phyloP scores from a whole-genome alignment of 225 moss, liverwort and hornwort genomes.

The Rhytidiadelphus loreus region DNA sequence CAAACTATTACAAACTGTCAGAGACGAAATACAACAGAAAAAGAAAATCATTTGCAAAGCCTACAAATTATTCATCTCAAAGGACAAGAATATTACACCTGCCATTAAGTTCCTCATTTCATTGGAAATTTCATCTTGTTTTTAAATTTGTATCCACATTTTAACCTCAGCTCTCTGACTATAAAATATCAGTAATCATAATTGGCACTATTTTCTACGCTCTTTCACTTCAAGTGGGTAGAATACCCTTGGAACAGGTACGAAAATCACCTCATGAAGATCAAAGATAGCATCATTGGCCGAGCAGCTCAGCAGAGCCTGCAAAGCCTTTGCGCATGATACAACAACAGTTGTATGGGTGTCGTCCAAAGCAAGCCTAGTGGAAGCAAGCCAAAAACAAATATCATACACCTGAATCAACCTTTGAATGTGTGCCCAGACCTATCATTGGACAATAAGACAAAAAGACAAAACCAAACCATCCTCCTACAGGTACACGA shows the following conservation, averaged over 20 bases:
- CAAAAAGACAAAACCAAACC: not conserved
- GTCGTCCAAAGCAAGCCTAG: constrained; percentile 88
- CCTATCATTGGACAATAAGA: not conserved
- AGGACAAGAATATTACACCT: not conserved
- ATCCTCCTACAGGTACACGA: not conserved
- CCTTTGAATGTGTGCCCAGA: not conserved
- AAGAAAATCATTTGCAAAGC: not conserved
- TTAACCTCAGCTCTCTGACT: not conserved
- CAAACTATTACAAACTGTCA: not conserved
- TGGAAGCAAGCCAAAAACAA: not conserved
- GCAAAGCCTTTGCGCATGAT: too few relatives aligned
- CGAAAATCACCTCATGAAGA: too few relatives aligned
- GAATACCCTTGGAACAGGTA: too few relatives aligned
- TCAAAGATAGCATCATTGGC: too few relatives aligned
- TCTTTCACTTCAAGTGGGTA: too few relatives aligned
- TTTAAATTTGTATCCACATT: not conserved
- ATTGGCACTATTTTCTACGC: not conserved
- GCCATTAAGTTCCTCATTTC: not conserved
- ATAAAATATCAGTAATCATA: not conserved
- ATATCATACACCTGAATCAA: not conserved
- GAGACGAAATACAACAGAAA: not conserved
- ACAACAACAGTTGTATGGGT: constrained; percentile 80
- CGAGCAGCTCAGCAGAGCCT: too few relatives aligned
- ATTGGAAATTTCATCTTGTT: not conserved
- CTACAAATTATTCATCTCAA: not conserved